phyloP scores from a whole-genome alignment of 1,284 basidiomycete genomes.

The Coniophora puteana region DNA sequence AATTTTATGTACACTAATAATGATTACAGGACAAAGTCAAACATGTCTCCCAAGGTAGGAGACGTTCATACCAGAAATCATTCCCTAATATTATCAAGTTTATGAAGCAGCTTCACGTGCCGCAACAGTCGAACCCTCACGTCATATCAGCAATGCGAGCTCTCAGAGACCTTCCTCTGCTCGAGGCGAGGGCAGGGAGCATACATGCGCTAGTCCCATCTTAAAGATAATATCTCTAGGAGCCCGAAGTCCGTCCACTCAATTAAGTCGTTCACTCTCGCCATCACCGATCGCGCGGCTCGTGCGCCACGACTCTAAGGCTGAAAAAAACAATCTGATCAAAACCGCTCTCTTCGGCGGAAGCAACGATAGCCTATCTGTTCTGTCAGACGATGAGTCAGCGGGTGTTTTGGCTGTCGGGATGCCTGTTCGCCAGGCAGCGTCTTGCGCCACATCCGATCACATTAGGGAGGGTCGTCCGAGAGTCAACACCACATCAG shows the following conservation, averaged over 20 bases:
- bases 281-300: not conserved
- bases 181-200: not conserved
- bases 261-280: not conserved
- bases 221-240: not conserved
- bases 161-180: not conserved
- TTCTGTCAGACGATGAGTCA: conserved; percentile 22
- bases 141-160: not conserved
- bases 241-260: not conserved
- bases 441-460: not conserved
- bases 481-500: conserved; percentile 1
- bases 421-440: not conserved
- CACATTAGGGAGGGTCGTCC: not conserved
- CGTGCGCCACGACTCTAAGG: not conserved
- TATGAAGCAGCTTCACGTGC: not conserved
- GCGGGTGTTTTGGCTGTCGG: not conserved
- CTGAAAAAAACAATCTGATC: conserved; percentile 2
- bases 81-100: not conserved
- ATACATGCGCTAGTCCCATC: not conserved
- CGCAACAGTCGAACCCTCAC: not conserved
- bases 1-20: not conserved
- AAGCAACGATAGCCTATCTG: conserved; percentile 21
- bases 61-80: conserved; percentile 19
- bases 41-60: conserved; percentile 26
- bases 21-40: conserved; percentile 23
- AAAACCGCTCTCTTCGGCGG: conserved; percentile 8